Percentiles rank a stretch among this genome's conserved stretches.
Evolutionary conservation across 306 rosid species (phyloP).

Genomic region (Corylus heterophylla): DNA sequence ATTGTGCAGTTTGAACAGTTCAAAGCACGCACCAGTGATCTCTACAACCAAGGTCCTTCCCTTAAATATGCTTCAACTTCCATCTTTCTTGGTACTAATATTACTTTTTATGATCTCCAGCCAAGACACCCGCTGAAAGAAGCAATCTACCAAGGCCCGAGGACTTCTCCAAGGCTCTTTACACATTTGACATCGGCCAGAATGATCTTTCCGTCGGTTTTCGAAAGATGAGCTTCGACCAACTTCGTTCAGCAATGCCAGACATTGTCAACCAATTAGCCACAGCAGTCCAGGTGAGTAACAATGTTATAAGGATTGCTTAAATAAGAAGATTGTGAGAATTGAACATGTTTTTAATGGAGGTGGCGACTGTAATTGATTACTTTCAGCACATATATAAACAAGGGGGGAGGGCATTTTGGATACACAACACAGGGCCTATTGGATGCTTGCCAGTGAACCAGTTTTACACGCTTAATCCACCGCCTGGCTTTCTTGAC

Average conservation of each 20-base stretch:
- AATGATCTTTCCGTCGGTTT: constrained; percentile 86
- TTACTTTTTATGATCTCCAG: constrained; percentile 34
- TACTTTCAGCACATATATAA: constrained; percentile 54
- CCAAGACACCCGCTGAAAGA: constrained; percentile 47
- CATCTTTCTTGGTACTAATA: neutral
- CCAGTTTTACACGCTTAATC: constrained; percentile 63
- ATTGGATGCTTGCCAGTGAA: constrained; percentile 80
- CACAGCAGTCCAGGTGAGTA: constrained; percentile 69
- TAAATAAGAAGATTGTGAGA: neutral
- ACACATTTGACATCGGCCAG: constrained; percentile 93
- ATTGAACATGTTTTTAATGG: neutral
- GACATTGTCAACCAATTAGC: constrained; percentile 79
- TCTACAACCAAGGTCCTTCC: constrained; percentile 64
- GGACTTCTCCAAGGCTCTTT: constrained; percentile 81
- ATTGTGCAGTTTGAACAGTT: constrained; percentile 60
- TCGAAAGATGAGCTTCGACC: constrained; percentile 62
- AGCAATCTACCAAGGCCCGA: constrained; percentile 69
- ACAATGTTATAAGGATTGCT: neutral
- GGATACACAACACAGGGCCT: constrained; percentile 97
- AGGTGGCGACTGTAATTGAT: neutral
- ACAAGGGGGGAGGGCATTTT: constrained; percentile 80
- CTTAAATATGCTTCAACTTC: neutral
- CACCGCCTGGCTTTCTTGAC: constrained; percentile 61
- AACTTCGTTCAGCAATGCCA: constrained; percentile 63
- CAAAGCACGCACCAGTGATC: constrained; percentile 64